Base-by-base conservation (phyloP, 441 rosid genomes). In the Populus trichocarpa region DNA sequence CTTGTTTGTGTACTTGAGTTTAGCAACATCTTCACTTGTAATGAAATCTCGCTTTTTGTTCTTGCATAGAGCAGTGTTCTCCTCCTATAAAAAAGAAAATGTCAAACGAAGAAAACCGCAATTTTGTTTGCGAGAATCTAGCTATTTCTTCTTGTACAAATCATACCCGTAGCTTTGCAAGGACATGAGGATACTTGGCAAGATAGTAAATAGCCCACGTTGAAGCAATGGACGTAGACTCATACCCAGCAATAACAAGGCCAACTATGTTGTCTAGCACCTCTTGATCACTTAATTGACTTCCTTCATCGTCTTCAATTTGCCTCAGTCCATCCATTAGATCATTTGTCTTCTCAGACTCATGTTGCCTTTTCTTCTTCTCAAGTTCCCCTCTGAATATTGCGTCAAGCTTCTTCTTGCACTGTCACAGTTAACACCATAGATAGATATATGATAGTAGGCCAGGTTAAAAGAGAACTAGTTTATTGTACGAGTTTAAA, bases 181-280 rank as follows among this genome's bases (percentile, higher is more conserved):
- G 90, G 30, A 83, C 84, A 4, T 40, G 1, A 4, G 88, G 90
- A 75, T 25, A 81, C 72, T 87, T 87, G 74, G 83, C 84, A 66
- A 87, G 87, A 69, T 78, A 83, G 77, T 86, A 85, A 26, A 86
- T 71, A 38, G 88, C 86, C 88, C 87, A 89, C 82, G 74, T 85
- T 1, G 82, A 78, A 4, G 79, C 72, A 25, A 25, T 25, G 25
- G 25, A 25, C 25, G 25, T 25, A 25, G 25, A 25, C 25, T 25
- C 25, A 25, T 25, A 25, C 25, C 25, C 25, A 25, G 25, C 25
- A 25, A 84, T 0, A 35, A 87, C 78, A 16, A 87, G 75, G 80
- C 53, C 69, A 2, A 85, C 78, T 18, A 86, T 86, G 76, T 85
- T 85, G 68, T 87, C 89, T 6, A 85, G 1, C 35, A 81, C 87